Evolutionary conservation across 2,329 filamentous ascomycete genomes (phyloP), one percentile per base, ranked within the genome.

Genomic region (Septoria linicola): DNA sequence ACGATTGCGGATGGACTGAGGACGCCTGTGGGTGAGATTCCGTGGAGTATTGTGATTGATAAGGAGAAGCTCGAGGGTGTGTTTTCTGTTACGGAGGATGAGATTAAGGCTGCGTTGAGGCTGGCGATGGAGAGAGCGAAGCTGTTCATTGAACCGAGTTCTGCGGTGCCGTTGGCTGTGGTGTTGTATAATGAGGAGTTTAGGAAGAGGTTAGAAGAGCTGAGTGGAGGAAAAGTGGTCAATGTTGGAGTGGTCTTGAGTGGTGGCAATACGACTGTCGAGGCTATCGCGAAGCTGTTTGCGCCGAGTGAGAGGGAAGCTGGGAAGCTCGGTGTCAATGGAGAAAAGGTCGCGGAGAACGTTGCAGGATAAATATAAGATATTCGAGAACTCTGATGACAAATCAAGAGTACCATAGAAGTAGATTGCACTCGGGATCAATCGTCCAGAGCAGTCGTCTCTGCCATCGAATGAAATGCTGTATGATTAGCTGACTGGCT

Each of bases 1-100:
- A 96, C 92, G 0, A 84, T 97, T 30, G 92, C 90, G 0, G 92
- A 97, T 70, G 92, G 92, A 0, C 72, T 97, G 66, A 78, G 92
- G 20, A 96, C 91, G 14, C 89, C 89, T 0, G 79, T 96, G 0
- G 91, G 91, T 0, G 67, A 74, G 40, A 74, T 84, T 49, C 89
- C 89, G 1, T 97, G 89, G 89, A 70, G 66, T 6, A 76, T 96
- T 32, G 87, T 96, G 60, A 83, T 83, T 59, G 82, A 90, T 66
- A 73, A 78, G 51, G 69, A 72, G n/a, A 82, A 93, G 51, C 85
- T 96, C 1, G 66, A 73, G 2, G 85, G 80, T 0, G 80, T 96
- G 63, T 86, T 81, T 70, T 80, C 80, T 49, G 92, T 95, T 1
- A 82, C 77, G 1, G 92, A 97, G 70, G 83, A 85, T 48, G 82